Evolutionary conservation across 345 rosid genomes (phyloP).

Genomic region (Jatropha curcas): DNA sequence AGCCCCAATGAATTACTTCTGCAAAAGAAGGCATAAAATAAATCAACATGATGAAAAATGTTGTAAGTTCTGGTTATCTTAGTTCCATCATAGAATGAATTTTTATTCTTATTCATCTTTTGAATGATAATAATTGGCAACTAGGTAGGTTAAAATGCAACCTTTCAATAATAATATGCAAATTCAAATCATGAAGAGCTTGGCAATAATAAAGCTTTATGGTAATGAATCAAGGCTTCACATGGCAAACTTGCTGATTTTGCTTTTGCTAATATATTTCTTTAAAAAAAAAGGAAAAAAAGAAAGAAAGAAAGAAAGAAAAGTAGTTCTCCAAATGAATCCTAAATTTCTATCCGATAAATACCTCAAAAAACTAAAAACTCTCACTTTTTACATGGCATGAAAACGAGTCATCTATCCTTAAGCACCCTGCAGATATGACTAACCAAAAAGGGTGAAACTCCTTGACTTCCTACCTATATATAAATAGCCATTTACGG

Average conservation of each 20-base stretch:
- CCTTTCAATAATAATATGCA: background rate
- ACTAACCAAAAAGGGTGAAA: background rate
- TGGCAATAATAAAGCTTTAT: background rate
- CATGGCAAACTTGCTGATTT: no score
- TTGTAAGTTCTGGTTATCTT: background rate
- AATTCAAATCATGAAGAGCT: background rate
- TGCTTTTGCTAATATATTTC: no score
- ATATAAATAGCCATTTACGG: no score
- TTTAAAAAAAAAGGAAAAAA: no score
- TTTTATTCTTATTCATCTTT: background rate
- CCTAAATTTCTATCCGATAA: no score
- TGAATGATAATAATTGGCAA: background rate
- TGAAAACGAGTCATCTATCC: background rate
- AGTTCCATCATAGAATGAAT: background rate
- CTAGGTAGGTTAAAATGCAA: background rate
- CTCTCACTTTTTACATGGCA: no score
- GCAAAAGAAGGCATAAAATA: background rate
- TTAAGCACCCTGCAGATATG: background rate
- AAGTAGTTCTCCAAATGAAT: no score
- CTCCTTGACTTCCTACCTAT: background rate
- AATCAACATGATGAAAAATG: background rate
- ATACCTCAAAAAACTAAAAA: no score
- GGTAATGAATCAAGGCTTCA: no score
- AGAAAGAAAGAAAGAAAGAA: no score
- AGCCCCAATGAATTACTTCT: background rate